These are phyloP conservation scores for Microdochium trichocladiopsis DNA, from an alignment of 2,329 filamentous ascomycete genomes.

Conservation along the genomic window DNA sequence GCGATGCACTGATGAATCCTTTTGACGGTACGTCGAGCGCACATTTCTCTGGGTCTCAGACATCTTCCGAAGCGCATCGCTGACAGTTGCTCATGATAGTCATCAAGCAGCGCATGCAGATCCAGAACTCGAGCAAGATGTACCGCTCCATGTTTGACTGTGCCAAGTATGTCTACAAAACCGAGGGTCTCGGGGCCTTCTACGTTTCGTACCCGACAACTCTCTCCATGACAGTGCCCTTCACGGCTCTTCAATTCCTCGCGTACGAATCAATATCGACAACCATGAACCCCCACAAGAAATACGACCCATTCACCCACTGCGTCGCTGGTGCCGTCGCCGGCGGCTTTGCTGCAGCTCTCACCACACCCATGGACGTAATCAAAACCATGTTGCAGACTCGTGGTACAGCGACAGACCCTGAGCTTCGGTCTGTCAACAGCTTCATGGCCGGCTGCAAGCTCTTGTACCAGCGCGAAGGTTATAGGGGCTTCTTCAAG, in stretches of 20 bases:
- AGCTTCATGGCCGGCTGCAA: slow-evolving; percentile 72
- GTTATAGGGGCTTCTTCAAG: slow-evolving; percentile 83
- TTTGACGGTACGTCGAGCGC: slow-evolving; percentile 70
- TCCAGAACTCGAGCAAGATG: slow-evolving; percentile 81
- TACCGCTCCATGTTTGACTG: slow-evolving; percentile 85
- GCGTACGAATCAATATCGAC: slow-evolving; percentile 97
- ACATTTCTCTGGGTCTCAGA: neutral
- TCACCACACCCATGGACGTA: slow-evolving; percentile 95
- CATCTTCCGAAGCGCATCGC: too few species aligned
- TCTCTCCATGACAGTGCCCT: slow-evolving; percentile 96
- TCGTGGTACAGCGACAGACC: slow-evolving; percentile 72
- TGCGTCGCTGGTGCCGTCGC: slow-evolving; percentile 88
- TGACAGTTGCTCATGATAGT: slow-evolving; percentile 44
- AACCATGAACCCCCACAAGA: slow-evolving; percentile 76
- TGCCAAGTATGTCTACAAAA: slow-evolving; percentile 78
- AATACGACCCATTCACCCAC: slow-evolving; percentile 90
- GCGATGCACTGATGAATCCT: slow-evolving; percentile 98
- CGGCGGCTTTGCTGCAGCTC: slow-evolving; percentile 84
- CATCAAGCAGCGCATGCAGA: slow-evolving; percentile 99
- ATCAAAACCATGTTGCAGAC: slow-evolving; percentile 98
- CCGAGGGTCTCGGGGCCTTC: slow-evolving; percentile 84
- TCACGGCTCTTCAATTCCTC: slow-evolving; percentile 94
- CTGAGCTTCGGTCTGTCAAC: slow-evolving; percentile 77
- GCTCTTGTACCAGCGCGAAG: slow-evolving; percentile 78
- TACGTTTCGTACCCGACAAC: slow-evolving; percentile 99